phyloP scores from a whole-genome alignment of 139 green algal genomes.

The Chlamydomonas schloesseri region DNA sequence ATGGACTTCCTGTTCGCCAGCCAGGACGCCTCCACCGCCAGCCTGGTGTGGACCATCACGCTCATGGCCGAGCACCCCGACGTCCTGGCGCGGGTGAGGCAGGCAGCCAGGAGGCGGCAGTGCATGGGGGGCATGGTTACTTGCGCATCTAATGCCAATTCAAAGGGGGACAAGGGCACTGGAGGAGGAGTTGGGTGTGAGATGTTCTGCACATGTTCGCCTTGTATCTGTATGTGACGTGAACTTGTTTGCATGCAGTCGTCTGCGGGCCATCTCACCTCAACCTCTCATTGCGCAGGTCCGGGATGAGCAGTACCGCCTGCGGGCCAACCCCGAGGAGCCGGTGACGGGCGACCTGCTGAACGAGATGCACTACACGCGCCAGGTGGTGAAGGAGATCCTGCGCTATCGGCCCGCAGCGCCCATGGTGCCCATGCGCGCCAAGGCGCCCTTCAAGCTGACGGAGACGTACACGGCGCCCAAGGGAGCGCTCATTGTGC shows the following conservation, averaged over 20 bases:
- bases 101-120: slow-evolving; percentile 2
- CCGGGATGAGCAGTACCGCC: slow-evolving; percentile 70
- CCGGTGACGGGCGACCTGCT: slow-evolving; percentile 79
- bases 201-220: no score
- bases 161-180: no score
- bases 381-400: slow-evolving; percentile 79
- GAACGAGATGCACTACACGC: slow-evolving; percentile 83
- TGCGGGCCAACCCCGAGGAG: slow-evolving; percentile 67
- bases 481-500: slow-evolving; percentile 85
- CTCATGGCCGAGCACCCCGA: slow-evolving; percentile 89
- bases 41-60: slow-evolving; percentile 82
- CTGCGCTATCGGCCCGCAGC: slow-evolving; percentile 83
- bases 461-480: slow-evolving; percentile 79
- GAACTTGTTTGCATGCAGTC: no score
- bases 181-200: no score
- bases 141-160: no score
- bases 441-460: slow-evolving; percentile 78
- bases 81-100: slow-evolving; percentile 72
- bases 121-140: not conserved
- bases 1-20: slow-evolving; percentile 92
- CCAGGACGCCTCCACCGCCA: slow-evolving; percentile 89
- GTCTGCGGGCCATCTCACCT: no score
- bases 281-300: slow-evolving; percentile 49
- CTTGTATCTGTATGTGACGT: no score
- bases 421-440: slow-evolving; percentile 89